Base-by-base conservation (phyloP, 2,329 filamentous ascomycete genomes). In the Claviceps fusiformis region DNA sequence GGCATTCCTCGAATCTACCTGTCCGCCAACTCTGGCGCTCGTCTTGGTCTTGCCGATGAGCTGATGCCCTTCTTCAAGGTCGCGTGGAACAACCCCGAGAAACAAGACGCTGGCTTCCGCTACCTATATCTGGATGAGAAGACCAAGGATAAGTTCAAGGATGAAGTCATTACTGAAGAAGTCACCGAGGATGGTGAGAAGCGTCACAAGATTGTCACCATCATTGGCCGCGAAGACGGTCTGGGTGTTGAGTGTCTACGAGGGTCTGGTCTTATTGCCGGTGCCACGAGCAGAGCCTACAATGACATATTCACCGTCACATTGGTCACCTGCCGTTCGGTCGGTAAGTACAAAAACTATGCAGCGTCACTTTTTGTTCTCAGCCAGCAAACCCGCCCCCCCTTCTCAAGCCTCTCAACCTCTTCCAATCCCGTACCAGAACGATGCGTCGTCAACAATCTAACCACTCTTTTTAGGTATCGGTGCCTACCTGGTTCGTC, bases 231-330 rank as follows among this genome's bases (percentile, higher is more conserved):
- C 60, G 92, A 97, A 71, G 92, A 98, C 63, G 93, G 93, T 60
- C 84, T 98, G 54, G 93, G 93, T 81, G 93, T 98, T 58, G 93
- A 98, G 75, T 98, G 91, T 75, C 75, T 98, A 71, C 87, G 90
- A 70, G 93, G 93, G 59, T 98, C 93, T 62, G 93, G 93, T 83
- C 82, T 98, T 63, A 98, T 98, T 74, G 93, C 93, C 58, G 93
- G 93, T 78, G 92, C 92, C 65, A 98, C 93, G 41, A 95, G 91
- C 68, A 85, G 88, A 68, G 93, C 93, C 46, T 98, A 98, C 74
- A 92, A 96, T 67, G 93, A 98, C 70, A 96, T 98, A 70, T 98
- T 98, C 76, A 98, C 93, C 56, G 86, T 96, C 66, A 98, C 93
- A 24, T 79, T 98, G 62, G 93, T 98, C 59, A 98, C 93, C 59